phyloP scores from a whole-genome alignment of 2,329 filamentous ascomycete genomes.

The Fusarium palustre region DNA sequence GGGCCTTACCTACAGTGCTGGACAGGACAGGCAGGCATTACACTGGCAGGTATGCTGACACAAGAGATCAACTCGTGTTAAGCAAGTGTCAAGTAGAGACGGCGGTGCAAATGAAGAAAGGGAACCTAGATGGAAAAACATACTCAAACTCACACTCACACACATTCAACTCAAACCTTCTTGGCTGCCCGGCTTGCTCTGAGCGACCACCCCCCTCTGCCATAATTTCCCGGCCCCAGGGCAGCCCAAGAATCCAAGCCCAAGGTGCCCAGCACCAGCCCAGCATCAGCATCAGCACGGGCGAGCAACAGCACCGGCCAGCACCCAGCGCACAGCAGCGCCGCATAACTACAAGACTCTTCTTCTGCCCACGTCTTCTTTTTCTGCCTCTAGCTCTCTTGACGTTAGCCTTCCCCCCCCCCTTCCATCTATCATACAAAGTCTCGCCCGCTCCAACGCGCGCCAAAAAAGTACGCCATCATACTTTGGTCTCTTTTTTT shows the following conservation, averaged over 20 bases:
- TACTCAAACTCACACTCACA: background rate
- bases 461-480: slow-evolving; percentile 35
- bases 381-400: slow-evolving; percentile 39
- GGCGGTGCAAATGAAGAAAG: slow-evolving; percentile 41
- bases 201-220: slow-evolving; percentile 22
- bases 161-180: background rate
- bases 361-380: slow-evolving; percentile 31
- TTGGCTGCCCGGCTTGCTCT: slow-evolving; percentile 35
- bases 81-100: slow-evolving; percentile 16
- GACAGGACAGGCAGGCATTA: slow-evolving; percentile 5
- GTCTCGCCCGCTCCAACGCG: slow-evolving; percentile 36
- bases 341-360: slow-evolving; percentile 39
- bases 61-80: slow-evolving; percentile 35
- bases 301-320: slow-evolving; percentile 1
- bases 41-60: slow-evolving; percentile 6
- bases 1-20: slow-evolving; percentile 6
- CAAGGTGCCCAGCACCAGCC: slow-evolving; percentile 4
- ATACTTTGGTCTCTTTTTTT: slow-evolving; percentile 30
- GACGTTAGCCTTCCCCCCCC: slow-evolving; percentile 35
- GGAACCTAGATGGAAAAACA: slow-evolving; percentile 28
- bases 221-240: slow-evolving; percentile 47
- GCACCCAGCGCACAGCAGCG: slow-evolving; percentile 27
- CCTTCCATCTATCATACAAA: slow-evolving; percentile 12
- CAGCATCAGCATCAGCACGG: background rate
- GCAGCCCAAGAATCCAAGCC: slow-evolving; percentile 37